These are phyloP conservation scores for Handroanthus guayacan DNA, from an alignment of 257 asterid genomes.

Conservation along the genomic window DNA sequence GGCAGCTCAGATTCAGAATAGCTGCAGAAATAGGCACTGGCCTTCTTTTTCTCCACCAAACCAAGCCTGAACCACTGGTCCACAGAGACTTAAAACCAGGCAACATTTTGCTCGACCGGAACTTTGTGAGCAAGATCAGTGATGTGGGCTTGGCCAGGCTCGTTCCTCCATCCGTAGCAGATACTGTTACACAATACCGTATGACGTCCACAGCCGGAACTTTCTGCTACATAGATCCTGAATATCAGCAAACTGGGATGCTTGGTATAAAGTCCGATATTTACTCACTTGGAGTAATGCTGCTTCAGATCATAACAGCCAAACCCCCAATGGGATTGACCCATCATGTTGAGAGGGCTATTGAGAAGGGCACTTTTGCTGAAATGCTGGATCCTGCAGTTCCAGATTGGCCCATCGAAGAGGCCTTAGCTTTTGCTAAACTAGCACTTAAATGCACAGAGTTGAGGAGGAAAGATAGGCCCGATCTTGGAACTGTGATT, in stretches of 20 bases:
- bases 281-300: constrained; percentile 85
- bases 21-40: constrained; percentile 94
- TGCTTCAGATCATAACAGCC: constrained; percentile 84
- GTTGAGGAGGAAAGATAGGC: constrained; percentile 83
- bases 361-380: constrained; percentile 74
- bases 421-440: constrained; percentile 70
- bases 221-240: constrained; percentile 93
- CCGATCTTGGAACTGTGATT: constrained; percentile 66
- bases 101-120: constrained; percentile 86
- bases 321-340: constrained; percentile 90
- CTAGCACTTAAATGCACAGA: constrained; percentile 80
- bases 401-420: constrained; percentile 82
- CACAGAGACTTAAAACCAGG: constrained; percentile 91
- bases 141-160: constrained; percentile 95
- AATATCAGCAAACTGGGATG: constrained; percentile 95
- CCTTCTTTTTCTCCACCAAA: constrained; percentile 90
- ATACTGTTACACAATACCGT: constrained; percentile 84
- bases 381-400: constrained; percentile 83
- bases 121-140: constrained; percentile 87
- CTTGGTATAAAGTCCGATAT: constrained; percentile 83
- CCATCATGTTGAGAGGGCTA: constrained; percentile 83
- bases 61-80: constrained; percentile 95
- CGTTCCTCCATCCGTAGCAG: constrained; percentile 91
- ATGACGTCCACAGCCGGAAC: constrained; percentile 98
- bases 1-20: constrained; percentile 85